Percentiles rank a stretch among this genome's conserved stretches.
Conservation (phyloP, 2,329 filamentous ascomycete species). For the Aspergillus quadricinctus region DNA sequence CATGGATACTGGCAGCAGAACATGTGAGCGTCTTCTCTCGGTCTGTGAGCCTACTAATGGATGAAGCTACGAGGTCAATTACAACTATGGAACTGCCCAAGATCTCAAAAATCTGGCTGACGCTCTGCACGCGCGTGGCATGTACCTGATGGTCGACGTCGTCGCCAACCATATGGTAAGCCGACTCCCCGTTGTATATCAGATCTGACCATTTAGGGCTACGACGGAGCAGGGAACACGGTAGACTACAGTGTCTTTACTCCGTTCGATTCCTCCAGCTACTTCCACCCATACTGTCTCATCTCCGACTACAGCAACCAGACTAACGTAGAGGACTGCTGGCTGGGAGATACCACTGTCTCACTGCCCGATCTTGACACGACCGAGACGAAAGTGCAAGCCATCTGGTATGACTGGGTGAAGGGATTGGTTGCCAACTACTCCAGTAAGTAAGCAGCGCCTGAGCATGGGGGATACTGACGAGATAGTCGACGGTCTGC, state of each 20-base stretch:
- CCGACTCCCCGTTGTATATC: background rate
- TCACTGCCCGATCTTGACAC: slow-evolving; percentile 60
- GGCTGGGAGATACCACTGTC: slow-evolving; percentile 49
- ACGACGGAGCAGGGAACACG: slow-evolving; percentile 40
- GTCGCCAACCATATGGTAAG: slow-evolving; percentile 53
- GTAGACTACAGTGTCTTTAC: slow-evolving; percentile 51
- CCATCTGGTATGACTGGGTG: slow-evolving; percentile 56
- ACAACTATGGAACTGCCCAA: slow-evolving; percentile 54
- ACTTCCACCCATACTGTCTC: slow-evolving; percentile 57
- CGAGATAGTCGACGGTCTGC: slow-evolving; percentile 43
- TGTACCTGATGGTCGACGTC: slow-evolving; percentile 59
- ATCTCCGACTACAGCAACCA: slow-evolving; percentile 51
- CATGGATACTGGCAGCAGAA: slow-evolving; percentile 49
- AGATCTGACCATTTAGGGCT: slow-evolving; percentile 26
- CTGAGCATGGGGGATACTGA: background rate
- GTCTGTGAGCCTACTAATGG: no score
- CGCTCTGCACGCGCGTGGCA: slow-evolving; percentile 52
- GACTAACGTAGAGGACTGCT: slow-evolving; percentile 44
- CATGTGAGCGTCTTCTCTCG: slow-evolving; percentile 20
- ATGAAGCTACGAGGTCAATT: slow-evolving; percentile 48
- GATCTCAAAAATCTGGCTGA: slow-evolving; percentile 55
- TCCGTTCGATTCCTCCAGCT: slow-evolving; percentile 52
- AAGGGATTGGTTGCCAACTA: slow-evolving; percentile 54
- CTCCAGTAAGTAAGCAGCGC: slow-evolving; percentile 45
- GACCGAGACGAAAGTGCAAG: slow-evolving; percentile 44